Evolutionary conservation across 1,284 basidiomycete species (phyloP), one percentile per base, ranked within the genome.

Genomic region (Polyporus tsugae): DNA sequence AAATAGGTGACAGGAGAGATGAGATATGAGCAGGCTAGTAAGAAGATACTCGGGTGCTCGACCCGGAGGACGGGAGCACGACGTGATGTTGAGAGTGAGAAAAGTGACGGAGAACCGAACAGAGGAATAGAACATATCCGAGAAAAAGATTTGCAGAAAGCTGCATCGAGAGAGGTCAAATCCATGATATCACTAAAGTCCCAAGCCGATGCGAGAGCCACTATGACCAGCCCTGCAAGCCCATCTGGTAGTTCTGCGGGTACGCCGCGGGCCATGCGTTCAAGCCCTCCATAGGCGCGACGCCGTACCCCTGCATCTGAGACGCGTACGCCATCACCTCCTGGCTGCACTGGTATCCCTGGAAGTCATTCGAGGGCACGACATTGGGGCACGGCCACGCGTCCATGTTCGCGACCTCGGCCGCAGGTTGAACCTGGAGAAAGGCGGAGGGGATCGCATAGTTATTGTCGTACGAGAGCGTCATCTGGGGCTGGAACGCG

Each of bases 1-100:
- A 35, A 36, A 6, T 25, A 22, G 53, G 53, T 55, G 53, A 19
- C 19, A 55, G 52, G 60, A 63, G 46, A 53, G 58, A 39, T n/a
- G 49, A 41, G 53, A 44, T 38, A 52, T 5, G 41, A 9, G 17
- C 15, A 10, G 22, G 55, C 29, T 29, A 29, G 1, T n/a, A n/a
- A 1, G 60, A 66, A 39, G 22, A 41, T 65, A 65, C 55, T 52
- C 13, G 6, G 41, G 62, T 65, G 22, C 38, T 22, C 63, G 41
- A 61, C 60, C 22, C 42, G 17, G 19, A 4, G 57, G 33, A 57
- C 46, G 44, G 22, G 36, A 62, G 64, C 42, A 52, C 13, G 25
- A 15, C 19, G 63, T 25, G 22, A 60, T 44, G 35, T n/a, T 17
- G 38, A 22, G 42, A 19, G 58, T 11, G 22, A 60, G 35, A 19